Evolutionary conservation across 75 land plant species (phyloP).

Genomic region (Pinus tabuliformis): DNA sequence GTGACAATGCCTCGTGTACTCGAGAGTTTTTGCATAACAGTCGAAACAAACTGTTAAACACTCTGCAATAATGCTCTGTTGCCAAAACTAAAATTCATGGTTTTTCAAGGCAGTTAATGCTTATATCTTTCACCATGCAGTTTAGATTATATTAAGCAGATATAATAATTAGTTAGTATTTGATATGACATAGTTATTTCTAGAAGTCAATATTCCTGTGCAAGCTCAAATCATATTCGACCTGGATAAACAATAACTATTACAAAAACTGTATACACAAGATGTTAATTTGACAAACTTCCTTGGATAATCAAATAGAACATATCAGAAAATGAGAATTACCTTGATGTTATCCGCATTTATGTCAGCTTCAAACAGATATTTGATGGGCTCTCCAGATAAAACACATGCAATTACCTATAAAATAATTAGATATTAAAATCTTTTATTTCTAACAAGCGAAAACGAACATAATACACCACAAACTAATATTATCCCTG

Average conservation of each 20-base stretch:
- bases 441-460: not conserved
- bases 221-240: not conserved
- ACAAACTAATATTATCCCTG: not conserved
- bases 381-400: conserved; percentile 70
- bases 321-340: not conserved
- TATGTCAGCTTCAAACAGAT: conserved; percentile 62
- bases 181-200: not conserved
- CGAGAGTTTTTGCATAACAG: not conserved
- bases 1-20: not conserved
- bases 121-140: too few relatives aligned
- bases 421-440: not conserved
- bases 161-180: not conserved
- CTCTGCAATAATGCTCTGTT: not conserved
- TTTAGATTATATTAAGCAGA: too few relatives aligned
- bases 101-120: too few relatives aligned
- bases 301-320: not conserved
- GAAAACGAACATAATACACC: conserved; percentile 3
- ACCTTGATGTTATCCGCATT: conserved; percentile 79
- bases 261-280: not conserved
- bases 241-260: not conserved
- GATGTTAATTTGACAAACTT: not conserved
- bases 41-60: not conserved
- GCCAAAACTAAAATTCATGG: too few relatives aligned
- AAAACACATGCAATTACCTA: conserved; percentile 63
- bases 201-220: not conserved